Evolutionary conservation across 2,329 filamentous ascomycete genomes (phyloP), one percentile per base, ranked within the genome.

Genomic region (Phialophora chinensis): DNA sequence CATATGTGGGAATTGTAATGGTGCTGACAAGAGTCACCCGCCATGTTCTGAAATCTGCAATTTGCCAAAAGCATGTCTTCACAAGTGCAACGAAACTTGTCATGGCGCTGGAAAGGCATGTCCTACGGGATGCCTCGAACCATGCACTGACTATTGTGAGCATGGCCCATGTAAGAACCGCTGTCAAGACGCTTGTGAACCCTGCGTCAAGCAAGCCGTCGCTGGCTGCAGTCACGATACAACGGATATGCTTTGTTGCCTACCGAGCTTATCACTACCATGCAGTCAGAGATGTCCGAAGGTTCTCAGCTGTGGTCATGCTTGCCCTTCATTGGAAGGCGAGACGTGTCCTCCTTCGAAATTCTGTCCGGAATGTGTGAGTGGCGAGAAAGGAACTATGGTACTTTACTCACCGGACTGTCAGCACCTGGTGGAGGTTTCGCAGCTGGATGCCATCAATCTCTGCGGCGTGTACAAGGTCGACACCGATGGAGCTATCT

Each of bases 121-220:
- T 33, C 68, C 71, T 8, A 54, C n/a, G 7, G 64, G 65, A 14
- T 73, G 72, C 65, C 47, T 59, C 23, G 68, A 72, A 44, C 63
- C 66, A 53, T 73, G 72, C 52, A 7, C 55, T 20, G 59, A 67
- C 4, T 27, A 49, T 27, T 73, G 72, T 44, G 56, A 63, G 14
- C 72, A 73, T 66, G 68, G 71, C 4, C 63, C 58, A 42, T 73
- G 72, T 60, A 54, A 49, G 50, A 66, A 66, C 56, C 67, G 60
- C 49, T 73, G 72, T 63, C 53, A 57, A 20, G 66, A 69, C 20
- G 29, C 31, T 20, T 73, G 72, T 52, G 69, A 72, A 23, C 71
- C 72, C 3, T 73, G 72, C 44, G 52, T 68, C 38, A 66, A 68
- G 52, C 27, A 61, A 12, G 38, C 53, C 11, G 44, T 27, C 11